Conservation (phyloP, 495 filamentous ascomycete genomes). For the Penicillium arizonense region DNA sequence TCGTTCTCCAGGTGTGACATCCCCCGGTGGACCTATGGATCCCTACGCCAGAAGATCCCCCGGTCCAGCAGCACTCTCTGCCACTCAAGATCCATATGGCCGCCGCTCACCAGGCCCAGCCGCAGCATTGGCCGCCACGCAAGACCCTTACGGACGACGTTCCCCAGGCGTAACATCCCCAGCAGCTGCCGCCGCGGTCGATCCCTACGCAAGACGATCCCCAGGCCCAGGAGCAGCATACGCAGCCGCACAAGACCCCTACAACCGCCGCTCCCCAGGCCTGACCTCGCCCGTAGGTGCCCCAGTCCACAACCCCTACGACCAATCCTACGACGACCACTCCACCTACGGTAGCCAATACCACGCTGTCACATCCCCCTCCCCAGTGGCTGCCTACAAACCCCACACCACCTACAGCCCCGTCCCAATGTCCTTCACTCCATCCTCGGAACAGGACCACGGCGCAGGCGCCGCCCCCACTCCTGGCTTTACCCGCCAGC, state of each 20-base stretch:
- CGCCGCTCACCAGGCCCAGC: slow-evolving; percentile 19
- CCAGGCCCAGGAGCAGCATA: not conserved
- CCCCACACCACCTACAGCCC: slow-evolving; percentile 20
- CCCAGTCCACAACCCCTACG: slow-evolving; percentile 23
- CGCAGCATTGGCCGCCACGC: slow-evolving; percentile 9
- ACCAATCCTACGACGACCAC: slow-evolving; percentile 17
- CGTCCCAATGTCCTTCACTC: slow-evolving; percentile 15
- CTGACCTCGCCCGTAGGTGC: slow-evolving; percentile 19
- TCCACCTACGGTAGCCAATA: slow-evolving; percentile 9
- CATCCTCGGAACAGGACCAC: slow-evolving; percentile 7
- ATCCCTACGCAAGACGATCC: slow-evolving; percentile 7
- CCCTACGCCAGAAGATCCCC: slow-evolving; percentile 15
- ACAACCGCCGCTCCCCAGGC: slow-evolving; percentile 21
- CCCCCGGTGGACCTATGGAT: slow-evolving; percentile 7
- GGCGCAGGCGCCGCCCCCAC: not conserved
- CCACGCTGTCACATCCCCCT: slow-evolving; percentile 18
- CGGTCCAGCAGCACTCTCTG: slow-evolving; percentile 3
- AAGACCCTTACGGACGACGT: slow-evolving; percentile 18
- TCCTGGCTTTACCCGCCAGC: slow-evolving; percentile 27
- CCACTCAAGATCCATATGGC: slow-evolving; percentile 15
- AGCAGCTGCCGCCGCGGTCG: slow-evolving; percentile 8
- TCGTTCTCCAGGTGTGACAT: slow-evolving; percentile 17
- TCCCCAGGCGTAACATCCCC: slow-evolving; percentile 20
- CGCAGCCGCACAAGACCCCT: slow-evolving; percentile 9
- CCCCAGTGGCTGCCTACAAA: slow-evolving; percentile 27